These are phyloP conservation scores for Azolla pinnata DNA, from an alignment of 75 land plant species.

Conservation along the genomic window DNA sequence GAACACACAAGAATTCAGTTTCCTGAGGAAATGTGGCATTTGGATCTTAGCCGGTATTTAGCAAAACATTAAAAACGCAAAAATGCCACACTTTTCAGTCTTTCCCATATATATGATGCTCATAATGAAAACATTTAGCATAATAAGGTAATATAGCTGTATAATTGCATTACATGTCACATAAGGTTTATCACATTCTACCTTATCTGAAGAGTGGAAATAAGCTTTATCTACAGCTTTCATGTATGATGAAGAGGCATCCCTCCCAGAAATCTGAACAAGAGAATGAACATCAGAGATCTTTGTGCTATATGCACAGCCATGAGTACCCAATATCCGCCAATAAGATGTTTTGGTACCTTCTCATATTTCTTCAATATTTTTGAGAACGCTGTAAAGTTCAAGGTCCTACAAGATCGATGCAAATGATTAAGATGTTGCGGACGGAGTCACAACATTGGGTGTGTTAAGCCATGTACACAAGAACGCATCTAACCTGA, in stretches of 20 bases:
- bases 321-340: neutral
- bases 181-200: neutral
- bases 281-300: neutral
- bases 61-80: too few relatives aligned
- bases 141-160: too few relatives aligned
- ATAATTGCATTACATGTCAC: neutral
- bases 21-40: too few relatives aligned
- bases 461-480: too few relatives aligned
- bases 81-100: too few relatives aligned
- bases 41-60: too few relatives aligned
- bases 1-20: too few relatives aligned
- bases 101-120: too few relatives aligned
- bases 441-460: too few relatives aligned
- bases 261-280: neutral
- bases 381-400: constrained; percentile 21
- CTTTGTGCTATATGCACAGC: neutral
- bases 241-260: neutral
- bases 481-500: too few relatives aligned
- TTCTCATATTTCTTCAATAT: constrained; percentile 18
- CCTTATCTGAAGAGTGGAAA: constrained; percentile 18
- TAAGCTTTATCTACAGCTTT: too few relatives aligned
- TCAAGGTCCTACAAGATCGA: constrained; percentile 16
- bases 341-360: neutral
- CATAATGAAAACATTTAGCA: too few relatives aligned
- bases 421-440: neutral